These are phyloP conservation scores for Wickerhamiella azymoides DNA, from an alignment of 805 yeast genomes.

Conservation along the genomic window DNA sequence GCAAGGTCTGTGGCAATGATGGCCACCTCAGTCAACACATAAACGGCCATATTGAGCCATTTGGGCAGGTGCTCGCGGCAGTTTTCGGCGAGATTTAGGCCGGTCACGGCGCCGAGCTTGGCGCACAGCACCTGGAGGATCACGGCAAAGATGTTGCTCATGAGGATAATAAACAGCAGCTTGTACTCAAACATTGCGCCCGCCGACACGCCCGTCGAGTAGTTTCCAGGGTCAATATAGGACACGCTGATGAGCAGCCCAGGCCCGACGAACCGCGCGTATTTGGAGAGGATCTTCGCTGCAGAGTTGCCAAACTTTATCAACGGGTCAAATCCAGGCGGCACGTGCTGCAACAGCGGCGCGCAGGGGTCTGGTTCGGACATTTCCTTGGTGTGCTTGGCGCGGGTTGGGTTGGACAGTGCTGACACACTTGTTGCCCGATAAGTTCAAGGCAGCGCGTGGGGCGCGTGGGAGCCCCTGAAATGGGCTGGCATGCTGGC, in stretches of 20 bases:
- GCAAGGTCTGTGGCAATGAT: constrained; percentile 88
- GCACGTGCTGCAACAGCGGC: background rate
- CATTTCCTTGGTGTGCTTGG: background rate
- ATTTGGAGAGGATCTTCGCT: constrained; percentile 31
- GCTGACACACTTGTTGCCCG: background rate
- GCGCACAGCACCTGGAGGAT: constrained; percentile 71
- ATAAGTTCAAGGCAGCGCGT: no score
- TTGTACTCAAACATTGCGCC: constrained; percentile 71
- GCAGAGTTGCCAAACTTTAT: background rate
- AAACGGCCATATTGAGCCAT: constrained; percentile 49
- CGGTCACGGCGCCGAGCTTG: constrained; percentile 80
- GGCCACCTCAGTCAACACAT: constrained; percentile 67
- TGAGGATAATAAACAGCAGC: constrained; percentile 53
- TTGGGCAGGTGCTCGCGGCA: constrained; percentile 58
- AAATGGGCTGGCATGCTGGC: no score
- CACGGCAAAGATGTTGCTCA: constrained; percentile 77
- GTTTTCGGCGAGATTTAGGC: constrained; percentile 74
- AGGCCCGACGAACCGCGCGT: constrained; percentile 65
- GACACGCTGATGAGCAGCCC: constrained; percentile 83
- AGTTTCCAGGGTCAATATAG: constrained; percentile 90
- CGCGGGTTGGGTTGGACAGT: background rate
- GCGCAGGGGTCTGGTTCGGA: background rate
- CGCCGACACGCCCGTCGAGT: constrained; percentile 76
- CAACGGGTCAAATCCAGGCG: constrained; percentile 1
- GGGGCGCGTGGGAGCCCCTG: no score